Evolutionary conservation across 139 green algal species (phyloP), one percentile per base, ranked within the genome.

Genomic region (Chlamydomonas sp.): DNA sequence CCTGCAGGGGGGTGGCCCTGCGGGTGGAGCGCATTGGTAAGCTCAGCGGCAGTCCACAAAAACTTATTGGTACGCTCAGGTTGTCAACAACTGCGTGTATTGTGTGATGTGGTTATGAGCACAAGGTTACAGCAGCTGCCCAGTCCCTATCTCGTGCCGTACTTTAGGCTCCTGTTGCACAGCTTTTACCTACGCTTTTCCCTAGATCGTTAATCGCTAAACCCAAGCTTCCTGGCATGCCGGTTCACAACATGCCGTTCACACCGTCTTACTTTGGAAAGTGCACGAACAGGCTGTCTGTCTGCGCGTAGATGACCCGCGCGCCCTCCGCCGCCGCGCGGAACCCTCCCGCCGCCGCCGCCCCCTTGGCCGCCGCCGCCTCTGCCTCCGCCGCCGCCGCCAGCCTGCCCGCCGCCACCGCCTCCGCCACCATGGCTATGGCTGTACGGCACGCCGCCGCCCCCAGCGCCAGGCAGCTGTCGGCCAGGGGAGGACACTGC

Each of bases 381-480:
- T 20, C 79, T 5, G 12, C 8, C 31, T 2, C 57, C 15, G 49
- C 66, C 49, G 0, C 49, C 15, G 79, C 78, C 20, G 63, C 88
- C 68, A 80, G 63, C 1, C 77, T 77, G 15, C 90, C 90, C 67
- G 90, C 85, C 57, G 67, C 78, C 16, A 86, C 78, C 17, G 78
- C 63, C 5, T 73, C 64, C 49, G 89, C 60, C 3, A 92, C 74
- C n/a, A 61, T 63, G 7, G 89, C 81, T 3, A 93, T 92, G 66
- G 96, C 93, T 0, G 57, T 78, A 5, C 80, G 74, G 85, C 91
- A 95, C 0, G 93, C 84, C 6, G 90, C 89, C 3, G 92, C 93
- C 0, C 96, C 96, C 17, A 94, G 85, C 4, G 95, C 95, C 57
- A 98, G 91, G 90, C 96, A 98, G 3, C 85, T 93, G 88, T 98